A percentile compares a stretch with the other conserved stretches of the same genome.
These are phyloP conservation scores for Pythium brassicae DNA, from an alignment of 352 stramenopile genomes.

Conservation along the genomic window DNA sequence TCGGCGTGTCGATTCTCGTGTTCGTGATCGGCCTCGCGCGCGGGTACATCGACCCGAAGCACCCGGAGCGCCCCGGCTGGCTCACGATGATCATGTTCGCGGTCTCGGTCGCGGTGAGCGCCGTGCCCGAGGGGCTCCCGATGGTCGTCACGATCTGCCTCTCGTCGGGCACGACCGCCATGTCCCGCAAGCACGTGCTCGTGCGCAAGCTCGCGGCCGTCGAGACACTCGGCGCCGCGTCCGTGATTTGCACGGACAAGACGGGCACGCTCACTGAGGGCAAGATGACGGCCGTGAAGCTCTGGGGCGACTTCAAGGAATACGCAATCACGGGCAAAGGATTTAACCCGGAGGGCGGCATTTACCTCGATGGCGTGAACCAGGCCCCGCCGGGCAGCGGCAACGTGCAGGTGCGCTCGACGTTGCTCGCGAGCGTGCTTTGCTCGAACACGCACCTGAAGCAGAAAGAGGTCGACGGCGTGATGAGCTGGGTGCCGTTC, in stretches of 20 bases:
- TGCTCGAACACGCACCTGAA: constrained; percentile 77
- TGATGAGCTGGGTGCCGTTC: constrained; percentile 43
- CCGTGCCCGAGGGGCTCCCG: constrained; percentile 72
- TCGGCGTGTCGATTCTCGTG: constrained; percentile 85
- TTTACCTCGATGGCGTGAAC: constrained; percentile 40
- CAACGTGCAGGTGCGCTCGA: constrained; percentile 54
- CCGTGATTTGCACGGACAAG: constrained; percentile 93
- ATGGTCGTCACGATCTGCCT: constrained; percentile 84
- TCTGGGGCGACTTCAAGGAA: constrained; percentile 68
- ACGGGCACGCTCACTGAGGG: constrained; percentile 92
- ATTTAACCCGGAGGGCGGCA: constrained; percentile 51
- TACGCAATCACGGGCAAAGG: constrained; percentile 66
- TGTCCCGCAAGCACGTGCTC: constrained; percentile 76
- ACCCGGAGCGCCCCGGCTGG: constrained; percentile 76
- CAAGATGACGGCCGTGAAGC: constrained; percentile 79
- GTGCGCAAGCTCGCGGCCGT: constrained; percentile 85
- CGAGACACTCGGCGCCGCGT: constrained; percentile 86
- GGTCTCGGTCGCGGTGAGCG: constrained; percentile 81
- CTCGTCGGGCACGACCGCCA: constrained; percentile 61
- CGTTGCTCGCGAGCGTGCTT: constrained; percentile 53
- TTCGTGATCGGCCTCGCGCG: constrained; percentile 84
- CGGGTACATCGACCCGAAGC: constrained; percentile 41
- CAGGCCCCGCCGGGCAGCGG: constrained; percentile 26
- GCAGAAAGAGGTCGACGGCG: constrained; percentile 48
- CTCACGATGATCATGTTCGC: constrained; percentile 95